A percentile compares a stretch with the other conserved stretches of the same genome.
These are phyloP conservation scores for Eudorina sp. DNA, from an alignment of 139 green algal species.

Conservation along the genomic window DNA sequence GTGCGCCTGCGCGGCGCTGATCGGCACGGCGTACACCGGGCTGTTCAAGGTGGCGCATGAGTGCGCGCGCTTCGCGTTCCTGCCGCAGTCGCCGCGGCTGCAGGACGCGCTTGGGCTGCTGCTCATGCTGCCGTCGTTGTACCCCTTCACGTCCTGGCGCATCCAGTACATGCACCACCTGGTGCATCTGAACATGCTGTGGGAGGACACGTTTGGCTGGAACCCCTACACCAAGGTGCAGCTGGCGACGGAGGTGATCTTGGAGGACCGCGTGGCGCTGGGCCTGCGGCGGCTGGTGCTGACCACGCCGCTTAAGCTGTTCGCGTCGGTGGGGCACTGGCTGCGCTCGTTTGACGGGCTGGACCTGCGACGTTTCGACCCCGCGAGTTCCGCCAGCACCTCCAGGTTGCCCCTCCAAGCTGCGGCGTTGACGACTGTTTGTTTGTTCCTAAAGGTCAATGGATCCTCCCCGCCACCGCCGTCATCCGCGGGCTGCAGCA, in stretches of 20 bases:
- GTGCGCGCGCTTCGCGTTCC: constrained; percentile 56
- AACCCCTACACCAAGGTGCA: constrained; percentile 52
- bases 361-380: constrained; percentile 61
- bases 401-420: no score
- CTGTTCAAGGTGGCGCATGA: constrained; percentile 69
- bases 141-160: constrained; percentile 54
- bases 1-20: constrained; percentile 40
- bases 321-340: constrained; percentile 59
- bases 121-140: constrained; percentile 69
- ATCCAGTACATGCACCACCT: constrained; percentile 44
- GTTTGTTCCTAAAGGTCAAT: no score
- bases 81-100: constrained; percentile 32
- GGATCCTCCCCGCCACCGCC: no score
- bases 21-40: constrained; percentile 72
- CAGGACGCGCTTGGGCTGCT: constrained; percentile 57
- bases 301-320: constrained; percentile 64
- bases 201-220: constrained; percentile 59
- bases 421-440: no score
- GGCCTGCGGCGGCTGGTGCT: constrained; percentile 17
- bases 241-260: background rate
- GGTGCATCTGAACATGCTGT: constrained; percentile 52
- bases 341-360: constrained; percentile 45
- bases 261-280: background rate
- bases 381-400: no score
- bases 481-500: no score